Base-by-base conservation (phyloP, 1,139 yeast genomes). In the Zygosaccharomyces sapae region DNA sequence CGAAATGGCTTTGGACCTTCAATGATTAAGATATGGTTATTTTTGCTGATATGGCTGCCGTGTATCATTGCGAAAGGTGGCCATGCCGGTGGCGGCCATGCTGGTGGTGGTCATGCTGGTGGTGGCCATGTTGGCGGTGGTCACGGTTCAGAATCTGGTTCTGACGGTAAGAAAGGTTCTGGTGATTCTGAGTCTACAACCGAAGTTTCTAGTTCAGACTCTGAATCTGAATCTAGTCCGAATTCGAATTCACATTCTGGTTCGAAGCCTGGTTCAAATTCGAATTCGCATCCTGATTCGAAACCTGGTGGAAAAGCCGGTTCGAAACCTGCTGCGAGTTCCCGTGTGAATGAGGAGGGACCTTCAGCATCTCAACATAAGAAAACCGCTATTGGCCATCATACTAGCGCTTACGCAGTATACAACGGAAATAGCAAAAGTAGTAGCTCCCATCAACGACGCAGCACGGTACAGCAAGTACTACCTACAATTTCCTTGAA, bases 401-500 rank as follows among this genome's bases (percentile, higher is more conserved):
- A 10, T 16, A 19, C 22, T 35, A 35, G 8, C 3, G 8, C 13
- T 19, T 18, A 9, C 5, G 8, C 12, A 19, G 12, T 4, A 18
- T 25, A 12, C 16, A 35, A 13, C 6, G 37, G n/a, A 16, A 34
- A 16, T 34, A 34, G 10, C n/a, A 35, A 18, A 19, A 35, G 40
- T 5, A 37, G 20, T 9, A 24, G 31, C 29, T 10, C 31, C 9
- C 31, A 27, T 10, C 31, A 22, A 10, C 9, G 29, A 12, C 22
- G 40, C 31, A 22, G 18, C 10, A 37, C 30, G 16, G n/a, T 27
- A 12, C 16, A 20, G 22, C 33, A 20, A 34, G 27, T 22, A n/a
- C 54, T 53, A 22, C 63, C 65, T 1, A 50, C 50, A 5, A 20
- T 61, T 9, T 35, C 45, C 5, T 52, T 64, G 7, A 65, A 66